phyloP scores from a whole-genome alignment of 2,329 filamentous ascomycete genomes.

The Helotiales sp. region DNA sequence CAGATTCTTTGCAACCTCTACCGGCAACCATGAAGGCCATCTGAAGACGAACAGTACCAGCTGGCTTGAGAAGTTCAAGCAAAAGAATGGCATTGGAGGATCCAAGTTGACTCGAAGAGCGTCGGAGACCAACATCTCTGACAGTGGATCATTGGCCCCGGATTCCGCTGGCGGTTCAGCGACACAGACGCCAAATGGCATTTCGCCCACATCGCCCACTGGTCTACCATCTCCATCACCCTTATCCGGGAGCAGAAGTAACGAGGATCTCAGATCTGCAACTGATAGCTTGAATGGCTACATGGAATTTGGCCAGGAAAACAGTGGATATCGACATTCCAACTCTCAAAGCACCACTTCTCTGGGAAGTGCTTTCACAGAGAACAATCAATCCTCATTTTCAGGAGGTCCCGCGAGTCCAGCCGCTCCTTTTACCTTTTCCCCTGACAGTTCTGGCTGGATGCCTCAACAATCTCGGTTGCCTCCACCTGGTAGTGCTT shows the following conservation, averaged over 20 bases:
- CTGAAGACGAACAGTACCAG: constrained; percentile 69
- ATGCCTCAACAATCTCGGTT: constrained; percentile 51
- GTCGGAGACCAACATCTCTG: constrained; percentile 70
- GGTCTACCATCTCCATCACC: constrained; percentile 68
- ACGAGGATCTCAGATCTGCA: constrained; percentile 64
- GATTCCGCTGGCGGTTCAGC: constrained; percentile 55
- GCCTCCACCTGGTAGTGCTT: constrained; percentile 43
- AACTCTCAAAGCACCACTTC: constrained; percentile 69
- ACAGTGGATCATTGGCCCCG: constrained; percentile 58
- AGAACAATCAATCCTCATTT: constrained; percentile 64
- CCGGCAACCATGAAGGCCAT: constrained; percentile 69
- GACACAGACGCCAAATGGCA: constrained; percentile 62
- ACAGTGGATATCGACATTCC: constrained; percentile 55
- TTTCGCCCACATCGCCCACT: constrained; percentile 73
- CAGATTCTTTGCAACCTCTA: constrained; percentile 73
- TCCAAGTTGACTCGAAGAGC: constrained; percentile 54
- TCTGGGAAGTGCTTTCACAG: constrained; percentile 66
- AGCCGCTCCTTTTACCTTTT: constrained; percentile 72
- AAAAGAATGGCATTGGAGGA: constrained; percentile 55
- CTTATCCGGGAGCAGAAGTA: constrained; percentile 63
- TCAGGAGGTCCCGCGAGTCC: constrained; percentile 73
- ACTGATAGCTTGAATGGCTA: constrained; percentile 56
- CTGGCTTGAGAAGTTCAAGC: constrained; percentile 96
- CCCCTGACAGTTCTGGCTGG: constrained; percentile 73
- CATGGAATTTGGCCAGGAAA: constrained; percentile 57